These are phyloP conservation scores for Peronospora belbahrii DNA, from an alignment of 352 stramenopile genomes.

Conservation along the genomic window DNA sequence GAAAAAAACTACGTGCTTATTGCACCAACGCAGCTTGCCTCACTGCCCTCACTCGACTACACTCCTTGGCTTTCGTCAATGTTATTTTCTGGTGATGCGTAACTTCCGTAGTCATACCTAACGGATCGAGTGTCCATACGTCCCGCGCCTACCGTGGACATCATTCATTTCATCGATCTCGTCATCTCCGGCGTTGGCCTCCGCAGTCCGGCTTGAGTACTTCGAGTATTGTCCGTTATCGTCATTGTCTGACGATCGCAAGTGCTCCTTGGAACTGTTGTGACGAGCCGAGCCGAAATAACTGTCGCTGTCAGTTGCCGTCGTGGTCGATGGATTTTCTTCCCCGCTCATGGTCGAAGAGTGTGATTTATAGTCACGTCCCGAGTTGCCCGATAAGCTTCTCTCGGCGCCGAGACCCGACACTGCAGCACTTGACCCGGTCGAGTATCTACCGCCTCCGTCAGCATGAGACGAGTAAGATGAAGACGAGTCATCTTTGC, in stretches of 20 bases:
- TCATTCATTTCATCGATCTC: conserved; percentile 1
- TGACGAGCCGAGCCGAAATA: conserved; percentile 2
- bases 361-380: conserved; percentile 1
- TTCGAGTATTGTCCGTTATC: conserved; percentile 14
- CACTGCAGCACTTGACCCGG: conserved; percentile 3
- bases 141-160: conserved; percentile 4
- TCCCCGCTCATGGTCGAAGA: conserved; percentile 1
- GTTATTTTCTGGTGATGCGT: conserved; percentile 8
- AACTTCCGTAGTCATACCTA: conserved; percentile 8
- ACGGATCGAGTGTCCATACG: not conserved
- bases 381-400: conserved; percentile 3
- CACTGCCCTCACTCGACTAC: not conserved
- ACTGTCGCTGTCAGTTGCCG: not conserved
- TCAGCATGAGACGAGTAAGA: conserved; percentile 13
- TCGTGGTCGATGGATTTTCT: not conserved
- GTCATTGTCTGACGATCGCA: conserved; percentile 1
- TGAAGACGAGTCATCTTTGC: conserved; percentile 6
- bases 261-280: conserved; percentile 4
- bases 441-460: conserved; percentile 13
- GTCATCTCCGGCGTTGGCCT: not conserved
- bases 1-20: too few relatives aligned
- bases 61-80: conserved; percentile 5
- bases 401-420: conserved; percentile 9
- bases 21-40: too few relatives aligned
- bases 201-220: conserved; percentile 4